Evolutionary conservation across 1,139 yeast species (phyloP).

Genomic region (Candida sp.): DNA sequence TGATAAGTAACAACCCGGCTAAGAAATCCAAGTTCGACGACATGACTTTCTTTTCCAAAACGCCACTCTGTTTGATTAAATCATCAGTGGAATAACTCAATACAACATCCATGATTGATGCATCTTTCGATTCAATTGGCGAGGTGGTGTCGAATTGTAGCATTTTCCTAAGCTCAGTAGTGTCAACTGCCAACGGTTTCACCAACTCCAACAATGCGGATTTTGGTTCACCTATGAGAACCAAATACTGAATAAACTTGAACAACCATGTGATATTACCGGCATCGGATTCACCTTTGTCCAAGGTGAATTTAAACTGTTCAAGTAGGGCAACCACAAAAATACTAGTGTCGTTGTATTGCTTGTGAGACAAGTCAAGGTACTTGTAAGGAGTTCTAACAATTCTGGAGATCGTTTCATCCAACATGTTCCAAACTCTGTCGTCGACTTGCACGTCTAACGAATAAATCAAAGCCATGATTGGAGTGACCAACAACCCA

Average conservation of each 20-base stretch:
- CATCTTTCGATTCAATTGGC: slow-evolving; percentile 8
- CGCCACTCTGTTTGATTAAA: slow-evolving; percentile 16
- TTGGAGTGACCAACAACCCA: slow-evolving; percentile 48
- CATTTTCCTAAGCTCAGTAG: slow-evolving; percentile 5
- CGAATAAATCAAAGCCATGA: slow-evolving; percentile 45
- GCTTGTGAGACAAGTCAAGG: slow-evolving; percentile 61
- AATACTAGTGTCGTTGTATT: slow-evolving; percentile 56
- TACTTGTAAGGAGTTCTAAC: slow-evolving; percentile 83
- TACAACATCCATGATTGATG: slow-evolving; percentile 17
- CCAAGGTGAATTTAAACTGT: slow-evolving; percentile 63
- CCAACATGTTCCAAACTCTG: slow-evolving; percentile 59
- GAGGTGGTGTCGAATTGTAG: slow-evolving; percentile 1
- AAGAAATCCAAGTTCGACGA: slow-evolving; percentile 51
- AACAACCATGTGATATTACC: slow-evolving; percentile 54
- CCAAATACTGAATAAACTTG: slow-evolving; percentile 44
- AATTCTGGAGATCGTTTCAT: slow-evolving; percentile 74
- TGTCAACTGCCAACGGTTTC: slow-evolving; percentile 12
- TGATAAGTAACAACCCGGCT: slow-evolving; percentile 44
- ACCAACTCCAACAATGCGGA: slow-evolving; percentile 15
- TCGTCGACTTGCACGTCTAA: slow-evolving; percentile 20
- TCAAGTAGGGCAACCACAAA: slow-evolving; percentile 71
- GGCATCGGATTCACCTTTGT: slow-evolving; percentile 27
- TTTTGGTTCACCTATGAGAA: slow-evolving; percentile 59
- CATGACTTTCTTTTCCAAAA: slow-evolving; percentile 34
- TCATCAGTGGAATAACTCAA: slow-evolving; percentile 19